Base-by-base conservation (phyloP, 768 basidiomycete species). In the Tulasnella sp. region DNA sequence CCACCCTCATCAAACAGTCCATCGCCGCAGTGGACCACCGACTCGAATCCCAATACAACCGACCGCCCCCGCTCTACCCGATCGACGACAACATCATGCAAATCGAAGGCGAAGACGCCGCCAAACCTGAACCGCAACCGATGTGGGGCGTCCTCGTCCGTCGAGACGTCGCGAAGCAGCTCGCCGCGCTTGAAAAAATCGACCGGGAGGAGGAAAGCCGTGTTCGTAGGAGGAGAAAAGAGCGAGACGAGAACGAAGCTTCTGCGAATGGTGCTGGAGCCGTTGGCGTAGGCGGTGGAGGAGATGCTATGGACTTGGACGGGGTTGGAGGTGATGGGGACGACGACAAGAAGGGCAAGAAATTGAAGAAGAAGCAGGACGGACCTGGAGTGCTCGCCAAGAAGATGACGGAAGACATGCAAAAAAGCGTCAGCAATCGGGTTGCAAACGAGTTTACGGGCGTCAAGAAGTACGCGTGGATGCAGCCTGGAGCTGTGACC, bases 381-480 rank as follows among this genome's bases (percentile, higher is more conserved):
- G 93, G 93, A 0, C 94, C 94, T 0, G 93, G 94, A 16, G 93
- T 95, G 16, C 94, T 93, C 0, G 94, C 95, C 78, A 88, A 93
- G 80, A 96, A 96, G 84, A 95, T 97, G 94, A 93, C 92, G 7
- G 96, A 96, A 85, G 96, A 96, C 83, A 93, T 95, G 83, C 88
- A 92, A 83, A 97, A 97, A 89, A 96, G 95, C 85, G 92, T 96
- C 92, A 93, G 93, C 46, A 96, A 97, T 85, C 93, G 93, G 34
- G 93, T 94, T 8, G 96, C 96, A 34, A 93, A 92, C 82, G 94
- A 95, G 84, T 94, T 94, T 7, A 94, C 95, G n/a, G 96, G 96
- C 0, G 91, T 85, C 76, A 92, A 93, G 31, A 93, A 92, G 85
- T 97, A 96, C 83, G 89, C 93, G 22, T 97, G 96, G 96, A 95